These are phyloP conservation scores for Pseudocercospora vitis DNA, from an alignment of 2,329 filamentous ascomycete genomes.

Conservation along the genomic window DNA sequence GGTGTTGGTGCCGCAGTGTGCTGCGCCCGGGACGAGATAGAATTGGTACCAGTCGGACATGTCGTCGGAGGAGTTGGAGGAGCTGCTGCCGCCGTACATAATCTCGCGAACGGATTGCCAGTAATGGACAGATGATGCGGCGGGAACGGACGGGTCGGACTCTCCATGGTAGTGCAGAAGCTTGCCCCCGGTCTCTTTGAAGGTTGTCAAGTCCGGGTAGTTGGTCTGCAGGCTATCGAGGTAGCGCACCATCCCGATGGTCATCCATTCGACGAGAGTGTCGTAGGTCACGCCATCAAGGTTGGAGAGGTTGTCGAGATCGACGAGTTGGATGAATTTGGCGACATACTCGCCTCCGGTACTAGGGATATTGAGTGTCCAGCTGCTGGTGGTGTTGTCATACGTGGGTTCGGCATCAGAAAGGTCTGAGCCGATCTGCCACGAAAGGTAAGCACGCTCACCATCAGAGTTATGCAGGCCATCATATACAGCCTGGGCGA, in stretches of 20 bases:
- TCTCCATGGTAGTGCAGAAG: constrained; percentile 61
- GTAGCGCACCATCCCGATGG: constrained; percentile 50
- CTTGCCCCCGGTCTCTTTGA: constrained; percentile 55
- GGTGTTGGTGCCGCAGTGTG: constrained; percentile 52
- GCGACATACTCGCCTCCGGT: constrained; percentile 45
- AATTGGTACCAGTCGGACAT: constrained; percentile 56
- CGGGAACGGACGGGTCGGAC: constrained; percentile 54
- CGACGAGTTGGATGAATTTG: constrained; percentile 45
- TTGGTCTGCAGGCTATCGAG: constrained; percentile 56
- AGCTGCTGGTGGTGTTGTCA: constrained; percentile 37
- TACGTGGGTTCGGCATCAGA: constrained; percentile 40
- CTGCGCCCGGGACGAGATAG: constrained; percentile 56
- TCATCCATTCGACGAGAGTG: constrained; percentile 57
- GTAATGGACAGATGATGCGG: constrained; percentile 57
- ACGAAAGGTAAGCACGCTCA: constrained; percentile 45
- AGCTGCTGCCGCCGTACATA: constrained; percentile 53
- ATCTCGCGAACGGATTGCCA: constrained; percentile 54
- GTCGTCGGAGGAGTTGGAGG: constrained; percentile 42
- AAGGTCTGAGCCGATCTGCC: constrained; percentile 36
- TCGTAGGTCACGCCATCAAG: constrained; percentile 57
- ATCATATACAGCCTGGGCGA: constrained; percentile 39
- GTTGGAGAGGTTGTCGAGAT: constrained; percentile 44
- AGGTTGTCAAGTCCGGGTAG: constrained; percentile 54
- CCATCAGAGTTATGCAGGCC: constrained; percentile 44
- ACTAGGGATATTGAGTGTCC: constrained; percentile 38